A percentile compares a stretch with the other conserved stretches of the same genome.
These are phyloP conservation scores for Apophysomyces sp. DNA, from an alignment of 371 early-diverging fungal genomes.

Conservation along the genomic window DNA sequence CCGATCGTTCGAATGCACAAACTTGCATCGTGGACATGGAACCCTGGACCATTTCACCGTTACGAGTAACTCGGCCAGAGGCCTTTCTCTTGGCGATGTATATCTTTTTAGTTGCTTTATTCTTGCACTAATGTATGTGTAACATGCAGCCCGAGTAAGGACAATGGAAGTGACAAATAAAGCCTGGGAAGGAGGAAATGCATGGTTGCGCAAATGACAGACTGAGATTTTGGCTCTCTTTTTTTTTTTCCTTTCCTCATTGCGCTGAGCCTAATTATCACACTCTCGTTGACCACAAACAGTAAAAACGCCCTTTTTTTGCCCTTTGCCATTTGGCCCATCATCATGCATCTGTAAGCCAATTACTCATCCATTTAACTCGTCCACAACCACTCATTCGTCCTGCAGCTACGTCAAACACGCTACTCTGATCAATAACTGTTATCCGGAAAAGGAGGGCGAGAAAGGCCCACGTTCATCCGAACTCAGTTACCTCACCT, in stretches of 20 bases:
- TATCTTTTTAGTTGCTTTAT: not conserved
- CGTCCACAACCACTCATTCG: not conserved
- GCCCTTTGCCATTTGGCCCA: conserved; percentile 3
- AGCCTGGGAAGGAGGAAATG: not conserved
- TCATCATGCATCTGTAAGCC: conserved; percentile 43
- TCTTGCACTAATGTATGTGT: not conserved
- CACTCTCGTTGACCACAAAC: conserved; percentile 1
- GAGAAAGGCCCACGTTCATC: conserved; percentile 81
- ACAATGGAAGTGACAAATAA: conserved; percentile 1
- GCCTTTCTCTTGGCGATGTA: not conserved
- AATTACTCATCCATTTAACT: not conserved
- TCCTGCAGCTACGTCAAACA: conserved; percentile 76
- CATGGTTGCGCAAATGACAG: not conserved
- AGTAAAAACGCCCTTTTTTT: not conserved
- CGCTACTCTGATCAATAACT: conserved; percentile 87
- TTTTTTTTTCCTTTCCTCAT: conserved; percentile 6
- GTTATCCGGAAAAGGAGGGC: conserved; percentile 84
- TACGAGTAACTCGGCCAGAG: not conserved
- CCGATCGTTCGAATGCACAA: not conserved
- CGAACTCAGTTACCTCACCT: conserved; percentile 86
- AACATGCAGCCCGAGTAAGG: not conserved
- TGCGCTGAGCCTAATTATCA: conserved; percentile 1
- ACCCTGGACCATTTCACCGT: not conserved
- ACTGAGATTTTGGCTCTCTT: not conserved
- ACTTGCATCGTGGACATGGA: not conserved